Conservation (phyloP, 192 early-diverging fungal genomes). For the Gryganskiella cystojenkinii region DNA sequence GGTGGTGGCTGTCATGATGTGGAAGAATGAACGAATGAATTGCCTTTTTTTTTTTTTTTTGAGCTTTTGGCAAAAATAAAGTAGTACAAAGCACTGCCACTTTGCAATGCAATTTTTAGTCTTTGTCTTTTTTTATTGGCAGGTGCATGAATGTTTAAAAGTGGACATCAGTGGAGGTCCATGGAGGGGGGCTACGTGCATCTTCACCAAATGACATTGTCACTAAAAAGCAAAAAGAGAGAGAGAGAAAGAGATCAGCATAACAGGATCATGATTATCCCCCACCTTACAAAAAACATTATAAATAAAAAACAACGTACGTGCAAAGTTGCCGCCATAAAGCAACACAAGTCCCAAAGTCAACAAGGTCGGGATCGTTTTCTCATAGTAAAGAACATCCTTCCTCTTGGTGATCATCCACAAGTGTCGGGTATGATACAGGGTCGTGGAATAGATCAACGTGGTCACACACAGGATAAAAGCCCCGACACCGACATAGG, state of each 20-base stretch:
- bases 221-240: constrained; percentile 8
- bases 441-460: constrained; percentile 23
- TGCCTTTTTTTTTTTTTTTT: too few species aligned
- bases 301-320: constrained; percentile 27
- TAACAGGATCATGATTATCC: background rate
- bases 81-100: too few species aligned
- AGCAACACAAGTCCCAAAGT: constrained; percentile 16
- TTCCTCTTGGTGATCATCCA: constrained; percentile 36
- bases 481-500: constrained; percentile 24
- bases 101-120: too few species aligned
- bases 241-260: background rate
- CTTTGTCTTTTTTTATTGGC: too few species aligned
- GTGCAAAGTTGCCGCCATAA: constrained; percentile 23
- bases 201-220: constrained; percentile 23
- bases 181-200: constrained; percentile 20
- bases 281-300: background rate
- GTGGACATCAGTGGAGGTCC: background rate
- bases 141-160: too few species aligned
- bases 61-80: too few species aligned
- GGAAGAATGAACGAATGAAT: too few species aligned
- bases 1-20: too few species aligned
- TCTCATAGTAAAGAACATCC: constrained; percentile 24
- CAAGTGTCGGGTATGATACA: constrained; percentile 39
- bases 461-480: constrained; percentile 28
- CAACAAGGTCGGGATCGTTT: constrained; percentile 17